Evolutionary conservation across 2,329 filamentous ascomycete species (phyloP).

Genomic region (Cytospora chrysosperma): DNA sequence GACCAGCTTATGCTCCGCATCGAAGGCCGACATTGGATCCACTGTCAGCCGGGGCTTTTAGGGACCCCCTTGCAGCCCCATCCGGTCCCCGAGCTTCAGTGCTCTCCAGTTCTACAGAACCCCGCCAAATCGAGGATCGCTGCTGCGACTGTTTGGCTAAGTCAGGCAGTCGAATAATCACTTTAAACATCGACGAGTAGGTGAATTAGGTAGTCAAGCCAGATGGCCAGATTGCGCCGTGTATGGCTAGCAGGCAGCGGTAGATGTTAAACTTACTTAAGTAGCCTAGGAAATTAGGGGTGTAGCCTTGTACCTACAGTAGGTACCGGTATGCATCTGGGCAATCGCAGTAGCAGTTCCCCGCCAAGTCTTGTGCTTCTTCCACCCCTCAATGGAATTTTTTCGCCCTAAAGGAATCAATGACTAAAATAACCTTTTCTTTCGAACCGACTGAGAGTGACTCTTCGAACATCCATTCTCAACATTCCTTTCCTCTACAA

Average conservation of each 20-base stretch:
- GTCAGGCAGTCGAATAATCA: too few relatives aligned
- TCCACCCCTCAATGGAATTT: slow-evolving; percentile 19
- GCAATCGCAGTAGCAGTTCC: too few relatives aligned
- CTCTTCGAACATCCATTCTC: background rate
- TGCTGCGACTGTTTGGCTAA: too few relatives aligned
- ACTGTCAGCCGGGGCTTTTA: slow-evolving; percentile 13
- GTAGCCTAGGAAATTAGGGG: too few relatives aligned
- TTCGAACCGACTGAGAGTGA: background rate
- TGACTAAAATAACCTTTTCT: background rate
- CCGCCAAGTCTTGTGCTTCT: slow-evolving; percentile 12
- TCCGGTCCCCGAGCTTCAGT: slow-evolving; percentile 18
- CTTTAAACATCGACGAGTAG: too few relatives aligned
- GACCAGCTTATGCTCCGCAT: background rate
- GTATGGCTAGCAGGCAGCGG: too few relatives aligned
- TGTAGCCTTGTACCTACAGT: too few relatives aligned
- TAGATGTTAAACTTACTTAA: too few relatives aligned
- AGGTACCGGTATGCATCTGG: too few relatives aligned
- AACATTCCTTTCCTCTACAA: background rate
- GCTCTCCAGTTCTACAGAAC: slow-evolving; percentile 15
- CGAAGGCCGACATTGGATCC: background rate
- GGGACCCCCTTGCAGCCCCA: slow-evolving; percentile 6
- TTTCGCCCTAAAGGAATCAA: slow-evolving; percentile 8
- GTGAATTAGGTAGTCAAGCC: too few relatives aligned
- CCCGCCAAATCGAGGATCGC: slow-evolving; percentile 18
- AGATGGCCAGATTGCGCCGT: too few relatives aligned